These are phyloP conservation scores for Excoecaria agallocha DNA, from an alignment of 345 rosid genomes.

Conservation along the genomic window DNA sequence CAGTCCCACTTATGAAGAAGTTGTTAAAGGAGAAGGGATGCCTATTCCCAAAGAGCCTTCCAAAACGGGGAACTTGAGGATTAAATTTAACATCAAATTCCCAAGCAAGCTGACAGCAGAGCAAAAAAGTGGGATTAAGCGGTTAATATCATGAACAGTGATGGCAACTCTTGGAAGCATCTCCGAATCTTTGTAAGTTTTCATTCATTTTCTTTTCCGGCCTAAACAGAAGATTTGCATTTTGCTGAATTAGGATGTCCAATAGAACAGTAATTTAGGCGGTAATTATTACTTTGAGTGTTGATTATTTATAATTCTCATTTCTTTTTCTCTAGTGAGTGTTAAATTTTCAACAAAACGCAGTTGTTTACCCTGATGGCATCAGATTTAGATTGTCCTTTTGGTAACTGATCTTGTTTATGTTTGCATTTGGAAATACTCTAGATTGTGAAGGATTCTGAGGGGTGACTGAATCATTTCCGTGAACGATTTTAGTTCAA, in stretches of 20 bases:
- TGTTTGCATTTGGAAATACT: background rate
- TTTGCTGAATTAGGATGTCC: conserved; percentile 8
- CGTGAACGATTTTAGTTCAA: no score
- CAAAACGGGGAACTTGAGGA: conserved; percentile 71
- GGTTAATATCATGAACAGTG: conserved; percentile 35
- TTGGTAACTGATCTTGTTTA: background rate
- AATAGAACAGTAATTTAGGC: conserved; percentile 1
- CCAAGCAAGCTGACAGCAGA: conserved; percentile 65
- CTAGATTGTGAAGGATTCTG: background rate
- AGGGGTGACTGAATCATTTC: background rate
- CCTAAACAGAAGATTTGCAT: background rate
- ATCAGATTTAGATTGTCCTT: background rate
- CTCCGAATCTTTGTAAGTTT: conserved; percentile 6
- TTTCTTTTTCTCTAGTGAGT: background rate
- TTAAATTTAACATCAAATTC: conserved; percentile 76
- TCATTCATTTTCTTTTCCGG: background rate
- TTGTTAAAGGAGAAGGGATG: conserved; percentile 87
- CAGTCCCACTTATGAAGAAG: conserved; percentile 75
- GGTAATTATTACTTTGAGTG: background rate
- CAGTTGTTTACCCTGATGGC: no score
- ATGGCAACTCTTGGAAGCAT: background rate
- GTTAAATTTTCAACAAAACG: background rate
- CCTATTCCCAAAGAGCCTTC: conserved; percentile 84
- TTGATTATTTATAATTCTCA: background rate
- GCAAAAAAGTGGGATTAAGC: conserved; percentile 66